phyloP scores from a whole-genome alignment of 495 filamentous ascomycete species.

The Amphirosellinia nigrospora region DNA sequence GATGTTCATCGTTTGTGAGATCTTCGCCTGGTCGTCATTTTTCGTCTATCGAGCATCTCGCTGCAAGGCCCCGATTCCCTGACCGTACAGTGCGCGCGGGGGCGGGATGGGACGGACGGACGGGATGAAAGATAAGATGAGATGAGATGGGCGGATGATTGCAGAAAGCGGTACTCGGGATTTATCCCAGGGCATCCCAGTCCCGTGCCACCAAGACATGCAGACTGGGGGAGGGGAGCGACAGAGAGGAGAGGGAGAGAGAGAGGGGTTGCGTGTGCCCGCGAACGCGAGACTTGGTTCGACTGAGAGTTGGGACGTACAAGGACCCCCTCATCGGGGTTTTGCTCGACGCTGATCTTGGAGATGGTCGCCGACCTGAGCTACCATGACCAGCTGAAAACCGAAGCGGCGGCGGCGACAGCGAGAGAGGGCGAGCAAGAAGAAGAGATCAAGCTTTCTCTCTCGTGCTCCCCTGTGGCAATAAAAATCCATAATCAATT shows the following conservation, averaged over 20 bases:
- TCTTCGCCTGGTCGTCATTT: constrained; percentile 8
- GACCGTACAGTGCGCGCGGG: constrained; percentile 20
- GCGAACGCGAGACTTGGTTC: constrained; percentile 1
- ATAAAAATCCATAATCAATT: neutral
- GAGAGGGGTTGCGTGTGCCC: neutral
- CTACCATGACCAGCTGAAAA: constrained; percentile 35
- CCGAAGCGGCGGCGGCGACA: neutral
- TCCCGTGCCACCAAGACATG: constrained; percentile 20
- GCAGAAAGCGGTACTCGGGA: constrained; percentile 14
- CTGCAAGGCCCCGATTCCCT: constrained; percentile 26
- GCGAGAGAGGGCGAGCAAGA: neutral
- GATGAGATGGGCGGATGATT: constrained; percentile 14
- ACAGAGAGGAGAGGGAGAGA: neutral
- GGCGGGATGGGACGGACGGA: neutral
- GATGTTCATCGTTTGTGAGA: constrained; percentile 3
- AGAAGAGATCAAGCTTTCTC: neutral
- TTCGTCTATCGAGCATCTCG: constrained; percentile 19
- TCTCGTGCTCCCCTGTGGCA: neutral
- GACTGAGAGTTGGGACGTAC: constrained; percentile 3
- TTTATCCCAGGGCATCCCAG: constrained; percentile 16
- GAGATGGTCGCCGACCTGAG: constrained; percentile 43
- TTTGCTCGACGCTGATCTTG: constrained; percentile 38
- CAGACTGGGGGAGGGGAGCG: neutral
- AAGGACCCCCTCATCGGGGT: constrained; percentile 19
- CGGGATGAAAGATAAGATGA: constrained; percentile 5